Conservation (phyloP, 257 asterid genomes). For the Salvia miltiorrhiza region DNA sequence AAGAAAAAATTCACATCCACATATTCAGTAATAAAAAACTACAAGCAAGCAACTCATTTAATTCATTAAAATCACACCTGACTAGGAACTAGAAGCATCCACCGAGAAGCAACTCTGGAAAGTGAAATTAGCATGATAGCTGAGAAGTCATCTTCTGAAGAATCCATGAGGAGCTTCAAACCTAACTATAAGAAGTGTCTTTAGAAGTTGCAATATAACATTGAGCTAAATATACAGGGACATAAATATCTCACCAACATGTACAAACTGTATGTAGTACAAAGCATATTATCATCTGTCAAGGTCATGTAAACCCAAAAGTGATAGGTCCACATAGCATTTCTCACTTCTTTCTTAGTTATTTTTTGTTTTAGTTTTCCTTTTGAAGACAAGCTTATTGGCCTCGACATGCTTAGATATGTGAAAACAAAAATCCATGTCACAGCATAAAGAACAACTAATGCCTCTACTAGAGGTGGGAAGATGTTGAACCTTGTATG, state of each 20-base stretch:
- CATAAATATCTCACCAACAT: constrained; percentile 18
- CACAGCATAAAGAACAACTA: constrained; percentile 10
- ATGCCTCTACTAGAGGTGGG: constrained; percentile 6
- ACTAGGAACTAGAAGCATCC: constrained; percentile 61
- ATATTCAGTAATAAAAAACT: background rate
- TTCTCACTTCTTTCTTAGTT: background rate
- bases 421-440: background rate
- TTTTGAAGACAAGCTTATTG: no score
- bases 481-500: constrained; percentile 67
- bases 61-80: constrained; percentile 48
- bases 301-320: background rate
- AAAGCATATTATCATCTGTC: no score
- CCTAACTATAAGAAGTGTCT: constrained; percentile 58
- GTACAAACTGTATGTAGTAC: background rate
- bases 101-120: constrained; percentile 72
- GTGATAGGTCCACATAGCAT: background rate
- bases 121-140: constrained; percentile 74
- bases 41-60: background rate
- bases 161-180: constrained; percentile 60
- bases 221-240: constrained; percentile 10
- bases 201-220: constrained; percentile 23
- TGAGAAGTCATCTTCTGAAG: constrained; percentile 62
- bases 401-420: background rate
- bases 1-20: background rate
- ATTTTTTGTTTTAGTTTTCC: background rate